Percentiles rank a stretch among this genome's conserved stretches.
phyloP scores from a whole-genome alignment of 1,139 yeast genomes.

The Pichia kudriavzevii region DNA sequence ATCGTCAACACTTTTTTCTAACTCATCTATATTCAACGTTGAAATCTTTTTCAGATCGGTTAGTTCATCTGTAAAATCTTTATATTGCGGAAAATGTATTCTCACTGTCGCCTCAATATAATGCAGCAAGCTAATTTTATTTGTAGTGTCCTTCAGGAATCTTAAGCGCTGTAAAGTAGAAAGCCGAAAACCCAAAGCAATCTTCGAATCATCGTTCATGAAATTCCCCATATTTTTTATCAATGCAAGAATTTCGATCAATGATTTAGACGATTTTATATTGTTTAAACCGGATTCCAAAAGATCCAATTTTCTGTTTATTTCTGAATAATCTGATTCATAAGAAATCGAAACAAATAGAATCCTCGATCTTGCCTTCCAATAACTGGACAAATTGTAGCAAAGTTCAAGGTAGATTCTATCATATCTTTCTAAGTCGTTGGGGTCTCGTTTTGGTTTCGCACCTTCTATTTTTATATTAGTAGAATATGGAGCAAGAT shows the following conservation, averaged over 20 bases:
- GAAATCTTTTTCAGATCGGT: constrained; percentile 53
- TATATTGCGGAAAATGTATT: constrained; percentile 67
- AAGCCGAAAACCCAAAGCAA: constrained; percentile 77
- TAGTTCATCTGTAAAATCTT: constrained; percentile 72
- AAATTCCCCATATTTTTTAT: constrained; percentile 85
- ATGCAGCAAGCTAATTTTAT: constrained; percentile 75
- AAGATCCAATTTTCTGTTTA: constrained; percentile 51
- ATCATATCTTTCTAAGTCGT: constrained; percentile 72
- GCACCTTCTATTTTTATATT: constrained; percentile 25
- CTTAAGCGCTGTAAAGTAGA: constrained; percentile 77
- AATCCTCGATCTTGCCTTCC: constrained; percentile 83
- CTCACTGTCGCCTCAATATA: constrained; percentile 79
- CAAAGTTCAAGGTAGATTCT: constrained; percentile 70
- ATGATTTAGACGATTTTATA: constrained; percentile 54
- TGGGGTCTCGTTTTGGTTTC: constrained; percentile 50
- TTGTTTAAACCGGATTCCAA: constrained; percentile 62
- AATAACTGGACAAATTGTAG: constrained; percentile 70
- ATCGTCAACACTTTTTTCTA: constrained; percentile 63
- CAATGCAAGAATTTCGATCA: constrained; percentile 62
- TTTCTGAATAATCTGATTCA: constrained; percentile 66
- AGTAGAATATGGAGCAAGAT: constrained; percentile 59
- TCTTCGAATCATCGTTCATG: constrained; percentile 80
- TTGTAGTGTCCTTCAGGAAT: constrained; percentile 77
- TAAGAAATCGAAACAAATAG: constrained; percentile 59
- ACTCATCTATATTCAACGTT: constrained; percentile 68